phyloP scores from a whole-genome alignment of 2,329 filamentous ascomycete species.

The Colletotrichum tabaci region DNA sequence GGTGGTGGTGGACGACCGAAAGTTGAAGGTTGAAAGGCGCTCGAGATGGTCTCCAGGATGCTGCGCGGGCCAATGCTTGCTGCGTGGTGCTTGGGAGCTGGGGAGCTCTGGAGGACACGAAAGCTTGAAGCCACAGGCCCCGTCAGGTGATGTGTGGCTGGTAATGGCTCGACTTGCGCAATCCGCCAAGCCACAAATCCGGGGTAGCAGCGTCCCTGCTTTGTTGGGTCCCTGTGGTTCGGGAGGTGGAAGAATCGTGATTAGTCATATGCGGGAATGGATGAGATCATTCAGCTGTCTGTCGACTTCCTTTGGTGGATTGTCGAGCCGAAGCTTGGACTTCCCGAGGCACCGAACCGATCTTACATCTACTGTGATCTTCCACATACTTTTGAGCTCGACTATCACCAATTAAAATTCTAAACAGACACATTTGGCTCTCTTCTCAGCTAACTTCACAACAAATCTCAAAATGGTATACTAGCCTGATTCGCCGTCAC shows the following conservation, averaged over 20 bases:
- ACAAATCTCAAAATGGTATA: slow-evolving; percentile 30
- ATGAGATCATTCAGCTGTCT: slow-evolving; percentile 39
- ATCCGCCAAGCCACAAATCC: slow-evolving; percentile 34
- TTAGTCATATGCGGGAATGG: slow-evolving; percentile 38
- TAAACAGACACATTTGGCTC: background rate
- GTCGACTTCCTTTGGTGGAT: background rate
- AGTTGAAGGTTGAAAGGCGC: slow-evolving; percentile 23
- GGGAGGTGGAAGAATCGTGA: background rate
- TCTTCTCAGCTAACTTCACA: background rate
- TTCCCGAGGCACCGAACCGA: slow-evolving; percentile 33
- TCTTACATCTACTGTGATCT: slow-evolving; percentile 14
- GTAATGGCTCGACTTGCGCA: background rate
- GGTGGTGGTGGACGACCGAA: slow-evolving; percentile 6
- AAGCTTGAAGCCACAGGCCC: slow-evolving; percentile 48
- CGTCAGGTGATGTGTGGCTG: slow-evolving; percentile 42
- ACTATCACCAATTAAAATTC: background rate
- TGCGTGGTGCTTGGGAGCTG: slow-evolving; percentile 39
- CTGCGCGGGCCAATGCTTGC: background rate
- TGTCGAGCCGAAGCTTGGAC: slow-evolving; percentile 35
- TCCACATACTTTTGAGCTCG: slow-evolving; percentile 5
- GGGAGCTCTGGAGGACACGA: slow-evolving; percentile 51
- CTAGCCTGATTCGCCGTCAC: too few species aligned
- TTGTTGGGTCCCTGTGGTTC: background rate
- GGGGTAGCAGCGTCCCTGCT: slow-evolving; percentile 27
- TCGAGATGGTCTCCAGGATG: slow-evolving; percentile 27